A percentile compares a stretch with the other conserved stretches of the same genome.
phyloP scores from a whole-genome alignment of 495 filamentous ascomycete genomes.

The Penicillium coprophilum region DNA sequence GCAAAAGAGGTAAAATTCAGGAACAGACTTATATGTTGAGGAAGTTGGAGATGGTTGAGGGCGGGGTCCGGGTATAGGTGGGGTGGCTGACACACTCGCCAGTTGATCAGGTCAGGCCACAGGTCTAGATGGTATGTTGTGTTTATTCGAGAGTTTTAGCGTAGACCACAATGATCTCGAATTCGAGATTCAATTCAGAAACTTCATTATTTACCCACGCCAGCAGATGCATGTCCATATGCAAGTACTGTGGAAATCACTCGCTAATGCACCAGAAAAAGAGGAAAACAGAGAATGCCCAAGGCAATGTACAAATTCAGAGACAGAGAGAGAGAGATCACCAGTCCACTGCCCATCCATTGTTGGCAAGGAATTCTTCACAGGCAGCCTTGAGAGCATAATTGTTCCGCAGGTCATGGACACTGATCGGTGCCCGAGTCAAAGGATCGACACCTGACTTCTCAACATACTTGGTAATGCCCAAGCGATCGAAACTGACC shows the following conservation, averaged over 20 bases:
- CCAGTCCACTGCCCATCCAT: slow-evolving; percentile 95
- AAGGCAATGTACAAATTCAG: neutral
- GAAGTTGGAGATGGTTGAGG: slow-evolving; percentile 18
- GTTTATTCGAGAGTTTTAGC: too few relatives aligned
- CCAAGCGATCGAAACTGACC: slow-evolving; percentile 82
- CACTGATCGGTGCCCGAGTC: slow-evolving; percentile 69
- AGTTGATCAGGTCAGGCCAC: slow-evolving; percentile 14
- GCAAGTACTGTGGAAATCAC: slow-evolving; percentile 13
- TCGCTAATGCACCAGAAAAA: slow-evolving; percentile 26
- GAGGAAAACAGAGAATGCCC: slow-evolving; percentile 8
- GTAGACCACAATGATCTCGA: too few relatives aligned
- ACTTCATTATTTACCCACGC: slow-evolving; percentile 7
- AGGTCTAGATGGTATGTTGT: too few relatives aligned
- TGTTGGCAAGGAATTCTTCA: slow-evolving; percentile 76
- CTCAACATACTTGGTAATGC: slow-evolving; percentile 83
- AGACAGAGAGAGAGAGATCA: slow-evolving; percentile 36
- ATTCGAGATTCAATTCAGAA: neutral
- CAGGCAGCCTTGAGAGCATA: slow-evolving; percentile 80
- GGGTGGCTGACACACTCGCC: slow-evolving; percentile 26
- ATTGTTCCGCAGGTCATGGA: slow-evolving; percentile 79
- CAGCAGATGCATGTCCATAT: slow-evolving; percentile 17
- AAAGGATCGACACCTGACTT: slow-evolving; percentile 75
- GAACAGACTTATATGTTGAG: slow-evolving; percentile 17
- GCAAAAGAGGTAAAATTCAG: neutral
- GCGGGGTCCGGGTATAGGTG: slow-evolving; percentile 19